phyloP scores from a whole-genome alignment of 2,329 filamentous ascomycete genomes.

The Coleophoma crateriformis region DNA sequence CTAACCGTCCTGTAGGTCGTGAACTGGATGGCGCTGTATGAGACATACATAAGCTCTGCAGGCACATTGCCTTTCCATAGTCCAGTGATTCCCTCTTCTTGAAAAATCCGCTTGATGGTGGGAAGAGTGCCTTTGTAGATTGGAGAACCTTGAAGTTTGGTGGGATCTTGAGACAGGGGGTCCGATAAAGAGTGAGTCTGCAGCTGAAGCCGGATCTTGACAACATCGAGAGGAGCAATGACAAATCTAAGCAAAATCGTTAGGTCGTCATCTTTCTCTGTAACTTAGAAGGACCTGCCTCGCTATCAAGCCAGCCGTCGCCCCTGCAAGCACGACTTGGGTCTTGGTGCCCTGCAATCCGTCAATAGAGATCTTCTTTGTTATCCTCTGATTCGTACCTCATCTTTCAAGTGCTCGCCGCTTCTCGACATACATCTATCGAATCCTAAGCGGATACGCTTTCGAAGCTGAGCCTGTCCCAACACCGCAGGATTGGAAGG shows the following conservation, averaged over 20 bases:
- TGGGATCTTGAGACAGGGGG: conserved; percentile 50
- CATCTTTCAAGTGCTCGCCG: conserved; percentile 62
- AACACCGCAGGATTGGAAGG: not conserved
- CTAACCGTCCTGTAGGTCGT: conserved; percentile 75
- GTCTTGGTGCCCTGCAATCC: conserved; percentile 52
- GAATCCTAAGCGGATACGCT: not conserved
- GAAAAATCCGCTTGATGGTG: conserved; percentile 71
- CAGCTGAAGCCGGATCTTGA: conserved; percentile 96
- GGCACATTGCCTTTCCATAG: conserved; percentile 98
- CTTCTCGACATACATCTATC: conserved; percentile 54
- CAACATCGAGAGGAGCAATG: conserved; percentile 90
- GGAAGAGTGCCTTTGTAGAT: conserved; percentile 71
- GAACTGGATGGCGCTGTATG: conserved; percentile 88
- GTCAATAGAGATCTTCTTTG: not conserved
- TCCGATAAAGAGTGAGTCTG: conserved; percentile 77
- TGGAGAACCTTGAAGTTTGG: conserved; percentile 37
- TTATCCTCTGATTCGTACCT: conserved; percentile 37
- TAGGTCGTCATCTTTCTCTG: not conserved
- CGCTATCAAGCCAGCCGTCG: conserved; percentile 77
- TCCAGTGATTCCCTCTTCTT: conserved; percentile 75
- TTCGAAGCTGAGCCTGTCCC: not conserved
- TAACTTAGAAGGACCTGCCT: conserved; percentile 44
- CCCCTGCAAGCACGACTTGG: conserved; percentile 62
- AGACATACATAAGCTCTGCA: conserved; percentile 89
- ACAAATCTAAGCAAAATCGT: conserved; percentile 59